Conservation (phyloP, 2,329 filamentous ascomycete species). For the Fusarium verticillioides region DNA sequence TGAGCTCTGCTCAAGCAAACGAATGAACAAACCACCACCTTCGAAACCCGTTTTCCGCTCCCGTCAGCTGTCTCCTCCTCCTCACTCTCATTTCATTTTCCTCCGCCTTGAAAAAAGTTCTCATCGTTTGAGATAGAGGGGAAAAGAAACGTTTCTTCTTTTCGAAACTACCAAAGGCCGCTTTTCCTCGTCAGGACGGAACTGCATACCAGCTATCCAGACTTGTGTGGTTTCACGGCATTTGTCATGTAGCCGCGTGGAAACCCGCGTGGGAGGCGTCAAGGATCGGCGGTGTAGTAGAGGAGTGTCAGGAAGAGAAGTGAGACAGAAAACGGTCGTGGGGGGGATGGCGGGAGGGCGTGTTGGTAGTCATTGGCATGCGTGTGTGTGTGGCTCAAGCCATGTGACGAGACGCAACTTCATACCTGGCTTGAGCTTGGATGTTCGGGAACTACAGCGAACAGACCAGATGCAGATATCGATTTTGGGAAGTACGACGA, state of each 20-base stretch:
- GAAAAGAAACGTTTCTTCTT: background rate
- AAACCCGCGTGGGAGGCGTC: conserved; percentile 4
- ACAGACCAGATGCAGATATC: background rate
- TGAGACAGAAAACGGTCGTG: conserved; percentile 7
- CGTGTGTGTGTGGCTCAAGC: background rate
- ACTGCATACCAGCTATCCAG: conserved; percentile 35
- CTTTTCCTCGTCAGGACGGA: conserved; percentile 21
- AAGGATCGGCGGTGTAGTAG: conserved; percentile 3
- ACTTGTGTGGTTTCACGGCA: conserved; percentile 15
- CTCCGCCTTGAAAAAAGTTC: background rate
- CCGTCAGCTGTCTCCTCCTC: conserved; percentile 7
- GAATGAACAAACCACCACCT: background rate
- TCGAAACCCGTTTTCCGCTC: conserved; percentile 16
- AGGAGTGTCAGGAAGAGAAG: background rate
- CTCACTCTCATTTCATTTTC: conserved; percentile 1
- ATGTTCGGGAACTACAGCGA: background rate
- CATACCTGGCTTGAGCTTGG: background rate
- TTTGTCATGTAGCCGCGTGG: conserved; percentile 22
- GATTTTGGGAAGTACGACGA: conserved; percentile 5
- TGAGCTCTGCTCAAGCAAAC: background rate
- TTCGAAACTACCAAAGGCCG: background rate
- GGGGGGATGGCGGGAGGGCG: background rate
- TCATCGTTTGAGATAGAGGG: conserved; percentile 7
- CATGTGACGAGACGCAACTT: background rate
- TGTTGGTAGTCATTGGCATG: background rate